Percentiles rank a stretch among this genome's conserved stretches.
phyloP scores from a whole-genome alignment of 1,284 basidiomycete genomes.

The Austroboletus niveus region DNA sequence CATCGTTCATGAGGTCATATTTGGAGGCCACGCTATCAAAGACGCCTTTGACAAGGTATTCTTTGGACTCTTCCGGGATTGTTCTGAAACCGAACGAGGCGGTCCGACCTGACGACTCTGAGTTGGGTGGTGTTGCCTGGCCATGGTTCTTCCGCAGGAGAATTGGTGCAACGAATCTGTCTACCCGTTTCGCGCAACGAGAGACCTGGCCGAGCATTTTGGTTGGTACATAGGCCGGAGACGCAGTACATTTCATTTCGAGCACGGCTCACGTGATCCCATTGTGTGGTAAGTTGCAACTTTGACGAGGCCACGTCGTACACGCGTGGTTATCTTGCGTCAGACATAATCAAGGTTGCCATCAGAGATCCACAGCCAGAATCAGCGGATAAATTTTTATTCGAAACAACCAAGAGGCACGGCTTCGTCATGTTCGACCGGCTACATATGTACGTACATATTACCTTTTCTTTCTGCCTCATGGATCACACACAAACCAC shows the following conservation, averaged over 20 bases:
- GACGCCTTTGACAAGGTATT: slow-evolving; percentile 81
- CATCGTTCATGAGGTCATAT: slow-evolving; percentile 99
- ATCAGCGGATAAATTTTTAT: no score
- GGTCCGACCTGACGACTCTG: slow-evolving; percentile 39
- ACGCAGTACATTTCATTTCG: no score
- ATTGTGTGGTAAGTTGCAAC: no score
- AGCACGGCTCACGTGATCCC: slow-evolving; percentile 1
- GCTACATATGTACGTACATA: no score
- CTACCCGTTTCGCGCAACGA: slow-evolving; percentile 16
- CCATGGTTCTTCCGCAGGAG: slow-evolving; percentile 25
- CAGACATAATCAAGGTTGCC: no score
- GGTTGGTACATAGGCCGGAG: background rate
- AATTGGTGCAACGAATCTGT: slow-evolving; percentile 7
- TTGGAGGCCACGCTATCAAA: slow-evolving; percentile 96
- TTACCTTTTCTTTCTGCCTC: no score
- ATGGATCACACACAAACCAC: no score
- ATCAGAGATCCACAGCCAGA: no score
- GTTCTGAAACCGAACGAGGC: slow-evolving; percentile 94
- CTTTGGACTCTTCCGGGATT: slow-evolving; percentile 78
- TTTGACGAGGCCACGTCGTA: no score
- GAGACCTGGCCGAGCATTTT: slow-evolving; percentile 21
- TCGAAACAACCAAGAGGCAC: no score
- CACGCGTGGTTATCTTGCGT: no score
- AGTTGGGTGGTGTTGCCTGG: slow-evolving; percentile 4
- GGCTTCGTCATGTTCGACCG: no score